Base-by-base conservation (phyloP, 2,329 filamentous ascomycete genomes). In the Claviceps sorghi region DNA sequence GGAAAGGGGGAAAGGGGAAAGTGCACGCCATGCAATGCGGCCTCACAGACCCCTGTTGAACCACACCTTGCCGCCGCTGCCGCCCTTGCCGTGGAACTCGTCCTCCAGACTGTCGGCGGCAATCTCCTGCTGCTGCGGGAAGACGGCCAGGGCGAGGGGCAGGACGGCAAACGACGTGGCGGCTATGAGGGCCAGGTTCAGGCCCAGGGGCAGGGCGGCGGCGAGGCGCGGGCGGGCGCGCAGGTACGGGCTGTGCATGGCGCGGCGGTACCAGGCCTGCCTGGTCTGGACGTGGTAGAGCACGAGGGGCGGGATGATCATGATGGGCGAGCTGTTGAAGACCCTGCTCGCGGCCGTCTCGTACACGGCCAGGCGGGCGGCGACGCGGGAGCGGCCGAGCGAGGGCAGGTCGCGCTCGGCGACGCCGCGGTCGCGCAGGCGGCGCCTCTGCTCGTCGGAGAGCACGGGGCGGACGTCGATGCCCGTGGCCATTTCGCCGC, bases 281-380 rank as follows among this genome's bases (percentile, higher is more conserved):
- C 65, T 68, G 32, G 61, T 60, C 75, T 98, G 90, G 60, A 98
- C 73, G 59, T 82, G 77, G 50, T 97, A 86, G 52, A 98, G 77
- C 26, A 94, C 71, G 64, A 98, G 73, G 22, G 93, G 88, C 43
- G 93, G 93, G 46, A 98, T 75, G 15, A 95, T 89, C 93, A 98
- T 98, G 71, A 98, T 93, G 11, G 93, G 93, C 13, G 87, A 94
- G 55, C 88, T 86, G 69, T 97, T 98, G 61, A 97, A 76, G 54
- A 97, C 90, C 54, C 93, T 82, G 59, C 86, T 93, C 46, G 94
- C 73, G 2, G 93, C 93, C 48, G 93, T 98, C 74, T 98, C 91
- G 55, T 83, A 85, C 1, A 98, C 93, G 11, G 93, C 93, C 21
- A 97, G 69, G 30, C 83, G 86, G 11, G 93, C 93, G 1, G 93